Base-by-base conservation (phyloP, 257 asterid species). In the Ajuga chamaepitys region DNA sequence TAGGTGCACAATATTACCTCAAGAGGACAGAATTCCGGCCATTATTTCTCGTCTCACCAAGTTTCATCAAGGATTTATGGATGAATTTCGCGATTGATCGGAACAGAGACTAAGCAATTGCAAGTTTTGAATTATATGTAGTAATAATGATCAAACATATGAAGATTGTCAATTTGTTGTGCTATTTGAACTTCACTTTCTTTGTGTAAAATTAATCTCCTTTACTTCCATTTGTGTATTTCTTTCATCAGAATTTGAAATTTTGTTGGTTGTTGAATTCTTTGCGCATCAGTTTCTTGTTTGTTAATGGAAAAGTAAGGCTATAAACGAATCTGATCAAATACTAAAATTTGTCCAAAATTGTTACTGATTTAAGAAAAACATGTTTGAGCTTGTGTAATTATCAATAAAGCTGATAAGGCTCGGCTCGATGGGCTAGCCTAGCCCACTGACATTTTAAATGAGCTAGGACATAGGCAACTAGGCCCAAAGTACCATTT, bases 1-100 rank as follows among this genome's bases (percentile, higher is more conserved):
- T 64, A 83, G 99, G 85, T 89, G 95, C 81, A 93, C 99, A 1
- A 93, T 89, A 74, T 77, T 93, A 64, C 97, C 97, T 53, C 96
- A 84, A 60, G 99, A 89, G 81, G 96, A 93, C 60, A 84, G 81
- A 75, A 93, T 89, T 25, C 95, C 96, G 0, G 97, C 96, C 45
- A 75, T 93, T 34, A 81, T 79, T 4, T 26, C 87, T 26, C 97
- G 90, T 16, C 88, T 93, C 66, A 86, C 96, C 0, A 78, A 87
- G 9, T 93, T 89, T 70, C 99, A 89, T 78, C 69, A 79, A 37
- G 69, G 57, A 58, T 93, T 93, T 83, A 86, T 93, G 89, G 80
- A 84, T 58, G 95, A 84, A 60, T 93, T 74, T 64, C 79, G 86
- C 4, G 83, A 70, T 40, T 86, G 66, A 88, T 51, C 40, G 7